These are phyloP conservation scores for Phytopythium boreale DNA, from an alignment of 352 stramenopile species.

Conservation along the genomic window DNA sequence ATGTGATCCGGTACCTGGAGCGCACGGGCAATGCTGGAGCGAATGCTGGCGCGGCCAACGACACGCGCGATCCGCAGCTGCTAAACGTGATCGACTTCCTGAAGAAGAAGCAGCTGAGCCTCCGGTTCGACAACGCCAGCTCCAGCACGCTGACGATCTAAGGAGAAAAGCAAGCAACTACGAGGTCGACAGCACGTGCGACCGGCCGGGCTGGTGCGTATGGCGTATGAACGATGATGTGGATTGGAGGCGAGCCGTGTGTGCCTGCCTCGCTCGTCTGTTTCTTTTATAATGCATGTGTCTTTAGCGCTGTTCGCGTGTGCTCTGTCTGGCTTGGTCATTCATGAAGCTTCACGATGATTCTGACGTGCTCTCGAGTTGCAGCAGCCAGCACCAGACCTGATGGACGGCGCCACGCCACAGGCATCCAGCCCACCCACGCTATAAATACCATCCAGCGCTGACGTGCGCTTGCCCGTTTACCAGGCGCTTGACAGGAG, in stretches of 20 bases:
- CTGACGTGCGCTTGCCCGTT: conserved; percentile 1
- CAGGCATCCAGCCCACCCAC: neutral
- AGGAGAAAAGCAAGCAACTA: neutral
- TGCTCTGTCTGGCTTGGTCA: neutral
- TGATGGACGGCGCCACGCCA: no score
- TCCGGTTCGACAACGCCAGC: conserved; percentile 84
- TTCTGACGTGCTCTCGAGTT: neutral
- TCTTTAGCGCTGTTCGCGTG: neutral
- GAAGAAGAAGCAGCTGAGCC: conserved; percentile 87
- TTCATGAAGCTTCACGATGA: neutral
- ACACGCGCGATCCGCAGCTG: conserved; percentile 67
- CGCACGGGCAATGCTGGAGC: conserved; percentile 44
- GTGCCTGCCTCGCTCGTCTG: neutral
- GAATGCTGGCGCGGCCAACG: conserved; percentile 10
- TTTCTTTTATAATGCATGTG: conserved; percentile 2
- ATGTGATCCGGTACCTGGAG: conserved; percentile 85
- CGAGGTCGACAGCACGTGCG: neutral
- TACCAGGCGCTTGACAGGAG: neutral
- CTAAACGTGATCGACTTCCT: conserved; percentile 80
- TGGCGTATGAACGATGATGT: neutral
- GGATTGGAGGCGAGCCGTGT: neutral
- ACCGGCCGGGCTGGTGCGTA: neutral
- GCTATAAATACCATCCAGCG: neutral
- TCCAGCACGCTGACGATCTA: conserved; percentile 84
- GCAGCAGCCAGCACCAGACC: neutral